Evolutionary conservation across 2,329 filamentous ascomycete species (phyloP), one percentile per base, ranked within the genome.

Genomic region (Cladorrhinum sp.): DNA sequence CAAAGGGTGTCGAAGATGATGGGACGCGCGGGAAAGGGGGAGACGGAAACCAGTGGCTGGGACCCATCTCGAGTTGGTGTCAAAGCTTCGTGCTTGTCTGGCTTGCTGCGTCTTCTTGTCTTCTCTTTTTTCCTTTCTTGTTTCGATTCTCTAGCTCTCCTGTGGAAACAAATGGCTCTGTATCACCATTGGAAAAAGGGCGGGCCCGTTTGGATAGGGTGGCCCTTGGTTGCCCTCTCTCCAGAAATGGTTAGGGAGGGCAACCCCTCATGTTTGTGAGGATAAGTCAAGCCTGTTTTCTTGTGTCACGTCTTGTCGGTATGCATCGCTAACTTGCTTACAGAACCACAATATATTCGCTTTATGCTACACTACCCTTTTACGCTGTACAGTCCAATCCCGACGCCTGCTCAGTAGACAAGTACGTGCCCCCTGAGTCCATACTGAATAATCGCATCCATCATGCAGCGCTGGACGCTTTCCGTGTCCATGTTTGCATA

Each of bases 31-130:
- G 30, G 55, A 61, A 56, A 61, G 59, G 12, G 12, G 12, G 12
- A 66, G 68, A 71, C 72, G 73, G 69, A 72, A 70, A 68, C 76
- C 77, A 48, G 54, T 28, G 26, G 39, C 26, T 14, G 82, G 91
- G 91, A 92, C 90, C 90, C 92, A 91, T 92, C 90, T 86, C 74
- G 88, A 84, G 90, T 92, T 92, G 90, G 90, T 80, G 88, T 96
- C 91, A 96, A 92, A 92, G 91, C 81, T 87, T 92, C 80, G 91
- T 82, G 84, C 91, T 94, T 93, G 90, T 94, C 91, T 79, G 83
- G 79, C 68, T 71, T 72, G 73, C 66, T 66, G 61, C 4, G n/a
- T 18, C 18, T 46, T 70, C 12, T 18, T n/a, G 14, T 14, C 54
- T 36, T 59, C 61, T n/a, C 52, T 30, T 59, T 62, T 55, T 61